Conservation (phyloP, 495 filamentous ascomycete genomes). For the Jackrogersella multiformis region DNA sequence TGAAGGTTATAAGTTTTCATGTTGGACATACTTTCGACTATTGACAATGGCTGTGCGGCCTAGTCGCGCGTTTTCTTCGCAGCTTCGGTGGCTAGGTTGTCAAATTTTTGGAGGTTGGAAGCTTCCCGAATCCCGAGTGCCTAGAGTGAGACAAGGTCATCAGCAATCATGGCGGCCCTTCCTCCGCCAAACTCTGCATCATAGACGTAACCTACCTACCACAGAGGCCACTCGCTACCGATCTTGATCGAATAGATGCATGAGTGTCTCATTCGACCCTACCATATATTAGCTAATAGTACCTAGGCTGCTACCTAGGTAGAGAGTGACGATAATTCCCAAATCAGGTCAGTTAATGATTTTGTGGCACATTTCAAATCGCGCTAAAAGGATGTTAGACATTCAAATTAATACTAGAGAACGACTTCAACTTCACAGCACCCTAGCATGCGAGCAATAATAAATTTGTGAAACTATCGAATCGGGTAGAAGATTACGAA, state of each 20-base stretch:
- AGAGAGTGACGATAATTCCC: neutral
- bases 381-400: neutral
- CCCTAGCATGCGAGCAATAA: neutral
- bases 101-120: neutral
- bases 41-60: neutral
- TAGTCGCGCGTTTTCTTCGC: neutral
- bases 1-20: neutral
- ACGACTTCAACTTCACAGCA: neutral
- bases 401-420: neutral
- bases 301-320: no score
- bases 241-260: no score
- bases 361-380: neutral
- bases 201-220: neutral
- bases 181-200: neutral
- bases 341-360: neutral
- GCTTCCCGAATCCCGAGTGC: conserved; percentile 10
- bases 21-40: neutral
- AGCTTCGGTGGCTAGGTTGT: neutral
- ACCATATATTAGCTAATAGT: no score
- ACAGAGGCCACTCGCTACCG: no score
- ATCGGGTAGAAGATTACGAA: conserved; percentile 2
- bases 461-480: neutral
- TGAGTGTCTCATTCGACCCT: neutral
- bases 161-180: neutral
- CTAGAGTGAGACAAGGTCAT: neutral